Evolutionary conservation across 2,329 filamentous ascomycete genomes (phyloP).

Genomic region (Botrytis porri): DNA sequence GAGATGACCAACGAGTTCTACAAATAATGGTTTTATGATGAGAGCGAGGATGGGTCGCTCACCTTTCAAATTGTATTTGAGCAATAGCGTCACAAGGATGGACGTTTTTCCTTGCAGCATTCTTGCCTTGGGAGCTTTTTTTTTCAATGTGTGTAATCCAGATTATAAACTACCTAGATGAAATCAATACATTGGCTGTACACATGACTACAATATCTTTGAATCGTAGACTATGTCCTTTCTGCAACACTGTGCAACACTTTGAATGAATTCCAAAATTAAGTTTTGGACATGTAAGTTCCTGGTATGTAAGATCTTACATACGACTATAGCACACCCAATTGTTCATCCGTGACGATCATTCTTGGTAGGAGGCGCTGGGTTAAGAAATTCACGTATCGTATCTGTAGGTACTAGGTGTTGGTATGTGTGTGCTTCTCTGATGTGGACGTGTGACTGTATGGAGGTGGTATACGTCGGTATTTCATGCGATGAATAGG

Average conservation of each 20-base stretch:
- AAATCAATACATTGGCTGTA: neutral
- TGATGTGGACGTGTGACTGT: too few relatives aligned
- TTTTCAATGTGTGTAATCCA: neutral
- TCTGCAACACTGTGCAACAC: neutral
- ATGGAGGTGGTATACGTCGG: too few relatives aligned
- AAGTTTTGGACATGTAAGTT: neutral
- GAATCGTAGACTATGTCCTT: neutral
- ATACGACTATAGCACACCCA: neutral
- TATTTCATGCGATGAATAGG: too few relatives aligned
- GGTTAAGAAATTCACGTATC: neutral
- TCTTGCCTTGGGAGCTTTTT: neutral
- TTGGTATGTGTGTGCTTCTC: neutral
- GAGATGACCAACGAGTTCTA: slow-evolving; percentile 1
- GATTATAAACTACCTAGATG: neutral
- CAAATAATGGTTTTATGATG: slow-evolving; percentile 17
- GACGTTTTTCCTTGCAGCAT: neutral
- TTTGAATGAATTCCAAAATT: neutral
- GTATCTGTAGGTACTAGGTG: neutral
- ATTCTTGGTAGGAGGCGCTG: neutral
- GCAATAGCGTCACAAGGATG: slow-evolving; percentile 3
- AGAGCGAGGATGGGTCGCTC: slow-evolving; percentile 10
- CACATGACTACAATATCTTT: slow-evolving; percentile 42
- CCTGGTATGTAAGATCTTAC: too few relatives aligned
- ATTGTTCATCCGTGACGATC: neutral
- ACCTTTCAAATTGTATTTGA: slow-evolving; percentile 17